Base-by-base conservation (phyloP, 1,284 basidiomycete species). In the Somion occarium region DNA sequence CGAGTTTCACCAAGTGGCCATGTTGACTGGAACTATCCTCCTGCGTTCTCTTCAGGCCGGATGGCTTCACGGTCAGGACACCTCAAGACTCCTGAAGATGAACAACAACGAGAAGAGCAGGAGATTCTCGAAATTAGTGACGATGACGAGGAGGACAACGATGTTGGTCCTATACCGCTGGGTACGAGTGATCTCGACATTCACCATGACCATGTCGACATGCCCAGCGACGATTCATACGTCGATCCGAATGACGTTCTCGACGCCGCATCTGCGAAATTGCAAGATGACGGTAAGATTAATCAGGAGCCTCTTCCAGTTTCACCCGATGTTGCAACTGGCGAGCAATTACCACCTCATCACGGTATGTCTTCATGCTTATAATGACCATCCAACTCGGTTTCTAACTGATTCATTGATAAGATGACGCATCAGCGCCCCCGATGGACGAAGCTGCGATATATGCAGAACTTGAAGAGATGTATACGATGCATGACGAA, bases 11-110 rank as follows among this genome's bases (percentile, higher is more conserved):
- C 61, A 13, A 54, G 38, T 5, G 56, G 56, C 13, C 61, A 68
- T 45, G 63, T 71, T 4, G 62, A 73, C 41, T 73, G 72, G 71
- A 69, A 67, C 50, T 61, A 61, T 52, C 70, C 71, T 1, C 69
- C 70, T 20, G 69, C 69, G 2, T 72, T 70, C 51, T 42, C 56
- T 12, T n/a, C n/a, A n/a, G 68, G 67, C 1, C 58, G 60, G 19
- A 34, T 59, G 2, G 61, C 65, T n/a, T 62, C 60, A 5, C 52
- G 54, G 0, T 38, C 66, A 5, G 66, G 65, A 1, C 66, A 65
- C 41, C 51, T 68, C 23, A 38, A 57, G 23, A 48, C 52, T 42
- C 34, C 53, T 27, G 4, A 37, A 19, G 39, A 41, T 18, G 20
- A 41, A 18, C 39, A 9, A 7, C 7, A 41, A 9, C 39, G 19